These are phyloP conservation scores for Tulasnella sp. DNA, from an alignment of 768 basidiomycete species.

Conservation along the genomic window DNA sequence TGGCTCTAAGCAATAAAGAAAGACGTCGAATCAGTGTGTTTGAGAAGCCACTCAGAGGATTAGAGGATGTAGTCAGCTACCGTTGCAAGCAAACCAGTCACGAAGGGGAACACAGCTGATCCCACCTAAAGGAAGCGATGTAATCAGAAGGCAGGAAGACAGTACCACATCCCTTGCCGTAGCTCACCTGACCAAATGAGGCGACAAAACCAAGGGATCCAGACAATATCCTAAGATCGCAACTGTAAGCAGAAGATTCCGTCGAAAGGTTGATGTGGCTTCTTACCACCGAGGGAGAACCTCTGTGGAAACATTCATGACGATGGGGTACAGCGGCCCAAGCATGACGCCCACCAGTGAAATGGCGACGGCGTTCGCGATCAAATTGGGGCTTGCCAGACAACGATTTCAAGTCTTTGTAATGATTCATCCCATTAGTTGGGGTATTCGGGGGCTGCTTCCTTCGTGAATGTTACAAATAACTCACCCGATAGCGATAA, in stretches of 20 bases:
- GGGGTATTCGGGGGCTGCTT: too few species aligned
- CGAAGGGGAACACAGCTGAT: conserved; percentile 59
- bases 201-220: conserved; percentile 28
- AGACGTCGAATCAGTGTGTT: conserved; percentile 25
- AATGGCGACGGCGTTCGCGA: conserved; percentile 30
- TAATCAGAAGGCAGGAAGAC: too few species aligned
- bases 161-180: not conserved
- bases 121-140: conserved; percentile 43
- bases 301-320: conserved; percentile 7
- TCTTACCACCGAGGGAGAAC: conserved; percentile 6
- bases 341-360: conserved; percentile 30
- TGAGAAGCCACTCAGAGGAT: not conserved
- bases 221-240: not conserved
- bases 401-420: conserved; percentile 27
- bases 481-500: conserved; percentile 19
- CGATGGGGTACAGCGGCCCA: conserved; percentile 28
- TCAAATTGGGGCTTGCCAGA: conserved; percentile 29
- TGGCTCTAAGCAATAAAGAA: conserved; percentile 23
- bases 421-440: too few species aligned
- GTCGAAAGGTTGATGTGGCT: not conserved
- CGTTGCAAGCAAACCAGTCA: conserved; percentile 25
- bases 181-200: conserved; percentile 18
- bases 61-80: not conserved
- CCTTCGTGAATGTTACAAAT: too few species aligned
- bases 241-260: not conserved